Conservation (phyloP, 306 rosid species). For the Gillenia trifoliata region DNA sequence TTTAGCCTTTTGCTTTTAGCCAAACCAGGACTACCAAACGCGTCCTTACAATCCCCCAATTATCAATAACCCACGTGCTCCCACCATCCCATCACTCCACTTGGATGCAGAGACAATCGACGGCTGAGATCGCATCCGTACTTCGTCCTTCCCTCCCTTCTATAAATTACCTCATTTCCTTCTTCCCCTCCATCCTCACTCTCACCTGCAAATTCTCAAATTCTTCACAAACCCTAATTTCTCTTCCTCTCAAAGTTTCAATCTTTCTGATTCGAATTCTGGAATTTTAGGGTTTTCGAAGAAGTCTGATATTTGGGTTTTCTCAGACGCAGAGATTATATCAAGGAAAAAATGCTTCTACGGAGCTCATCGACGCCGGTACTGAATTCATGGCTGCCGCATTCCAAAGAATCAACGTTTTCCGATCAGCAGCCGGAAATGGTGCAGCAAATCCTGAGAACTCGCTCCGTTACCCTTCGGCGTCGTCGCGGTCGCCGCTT, state of each 20-base stretch:
- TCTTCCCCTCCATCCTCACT: background rate
- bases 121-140: conserved; percentile 30
- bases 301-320: conserved; percentile 2
- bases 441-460: conserved; percentile 10
- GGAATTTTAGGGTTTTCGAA: background rate
- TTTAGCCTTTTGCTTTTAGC: background rate
- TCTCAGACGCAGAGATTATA: background rate
- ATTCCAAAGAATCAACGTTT: conserved; percentile 9
- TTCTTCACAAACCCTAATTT: background rate
- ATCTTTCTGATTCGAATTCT: background rate
- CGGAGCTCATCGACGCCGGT: conserved; percentile 36
- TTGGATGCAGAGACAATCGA: background rate
- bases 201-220: background rate
- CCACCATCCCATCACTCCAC: background rate
- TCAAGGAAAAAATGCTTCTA: conserved; percentile 28
- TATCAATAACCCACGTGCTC: conserved; percentile 1
- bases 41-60: background rate
- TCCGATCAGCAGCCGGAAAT: conserved; percentile 18
- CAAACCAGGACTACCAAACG: conserved; percentile 8
- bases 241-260: background rate
- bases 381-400: conserved; percentile 35
- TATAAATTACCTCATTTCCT: conserved; percentile 13
- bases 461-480: conserved; percentile 11
- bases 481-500: background rate
- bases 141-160: background rate